Percentiles rank a stretch among this genome's conserved stretches.
These are phyloP conservation scores for Botrytis deweyae DNA, from an alignment of 2,329 filamentous ascomycete genomes.

Conservation along the genomic window DNA sequence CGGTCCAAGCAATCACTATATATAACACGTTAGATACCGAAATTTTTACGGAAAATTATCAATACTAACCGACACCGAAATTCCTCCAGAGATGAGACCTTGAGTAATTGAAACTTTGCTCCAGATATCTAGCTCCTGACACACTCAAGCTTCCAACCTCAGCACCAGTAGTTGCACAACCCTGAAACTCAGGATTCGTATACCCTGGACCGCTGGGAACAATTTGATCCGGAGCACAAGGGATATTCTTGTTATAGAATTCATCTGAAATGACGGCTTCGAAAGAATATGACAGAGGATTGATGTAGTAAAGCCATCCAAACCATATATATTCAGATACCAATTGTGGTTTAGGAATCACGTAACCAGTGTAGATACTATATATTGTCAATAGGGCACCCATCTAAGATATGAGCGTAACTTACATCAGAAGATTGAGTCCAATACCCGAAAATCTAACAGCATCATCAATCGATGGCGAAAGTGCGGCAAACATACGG, in stretches of 20 bases:
- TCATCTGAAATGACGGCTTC: constrained; percentile 64
- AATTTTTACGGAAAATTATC: background rate
- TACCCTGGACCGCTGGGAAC: constrained; percentile 57
- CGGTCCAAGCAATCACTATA: constrained; percentile 66
- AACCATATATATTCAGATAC: constrained; percentile 62
- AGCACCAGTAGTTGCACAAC: constrained; percentile 62
- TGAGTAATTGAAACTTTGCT: constrained; percentile 55
- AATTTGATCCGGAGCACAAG: constrained; percentile 56
- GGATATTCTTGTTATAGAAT: constrained; percentile 55
- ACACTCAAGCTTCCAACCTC: constrained; percentile 50
- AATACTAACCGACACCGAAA: constrained; percentile 50
- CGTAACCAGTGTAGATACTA: constrained; percentile 61
- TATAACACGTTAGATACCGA: background rate
- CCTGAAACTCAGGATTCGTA: constrained; percentile 55
- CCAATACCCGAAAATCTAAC: constrained; percentile 63
- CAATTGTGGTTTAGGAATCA: constrained; percentile 64
- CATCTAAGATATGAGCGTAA: background rate
- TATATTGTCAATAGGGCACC: constrained; percentile 1
- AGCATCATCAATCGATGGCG: constrained; percentile 63
- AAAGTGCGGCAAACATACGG: constrained; percentile 65
- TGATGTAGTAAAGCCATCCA: constrained; percentile 54
- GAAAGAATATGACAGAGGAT: constrained; percentile 57
- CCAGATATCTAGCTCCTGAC: constrained; percentile 54
- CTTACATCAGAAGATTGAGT: constrained; percentile 56
- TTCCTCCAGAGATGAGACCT: constrained; percentile 63